These are phyloP conservation scores for Aspergillus aculeatinus DNA, from an alignment of 2,329 filamentous ascomycete genomes.

Conservation along the genomic window DNA sequence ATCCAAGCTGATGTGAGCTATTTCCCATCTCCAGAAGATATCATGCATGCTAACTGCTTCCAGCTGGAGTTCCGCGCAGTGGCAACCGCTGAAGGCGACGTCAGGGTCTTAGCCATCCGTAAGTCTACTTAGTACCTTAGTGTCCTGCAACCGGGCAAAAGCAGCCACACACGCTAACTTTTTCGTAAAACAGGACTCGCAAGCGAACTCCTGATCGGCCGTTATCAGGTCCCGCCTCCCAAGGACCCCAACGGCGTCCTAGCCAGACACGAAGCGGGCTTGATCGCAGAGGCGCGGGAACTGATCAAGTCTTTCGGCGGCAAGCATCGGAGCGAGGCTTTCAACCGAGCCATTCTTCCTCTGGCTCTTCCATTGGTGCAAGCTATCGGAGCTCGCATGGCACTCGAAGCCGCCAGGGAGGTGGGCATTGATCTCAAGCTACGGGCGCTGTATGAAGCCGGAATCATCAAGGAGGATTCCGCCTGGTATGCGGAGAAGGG, in stretches of 20 bases:
- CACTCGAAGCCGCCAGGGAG: slow-evolving; percentile 21
- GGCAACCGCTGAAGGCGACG: slow-evolving; percentile 23
- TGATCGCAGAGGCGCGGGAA: slow-evolving; percentile 17
- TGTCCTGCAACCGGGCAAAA: no score
- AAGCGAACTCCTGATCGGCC: slow-evolving; percentile 25
- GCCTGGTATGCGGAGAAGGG: slow-evolving; percentile 19
- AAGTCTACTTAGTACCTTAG: no score
- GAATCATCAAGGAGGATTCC: slow-evolving; percentile 13
- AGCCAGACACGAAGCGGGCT: slow-evolving; percentile 22
- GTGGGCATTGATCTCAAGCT: slow-evolving; percentile 13
- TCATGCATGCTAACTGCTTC: not conserved
- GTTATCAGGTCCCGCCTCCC: slow-evolving; percentile 23
- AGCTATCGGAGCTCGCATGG: slow-evolving; percentile 25
- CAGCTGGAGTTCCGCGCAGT: slow-evolving; percentile 9
- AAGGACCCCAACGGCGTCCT: slow-evolving; percentile 13
- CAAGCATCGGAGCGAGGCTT: slow-evolving; percentile 21
- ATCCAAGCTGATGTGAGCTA: slow-evolving; percentile 7
- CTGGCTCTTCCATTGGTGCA: slow-evolving; percentile 18
- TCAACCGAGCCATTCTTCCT: slow-evolving; percentile 22
- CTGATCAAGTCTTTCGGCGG: not conserved
- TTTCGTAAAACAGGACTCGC: slow-evolving; percentile 13
- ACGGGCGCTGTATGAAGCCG: slow-evolving; percentile 16
- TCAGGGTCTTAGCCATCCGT: slow-evolving; percentile 20
- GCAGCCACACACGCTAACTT: no score
- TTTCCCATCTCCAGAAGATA: accelerated